Base-by-base conservation (phyloP, 208 protist genomes). In the Vickermania ingenoplastis region DNA sequence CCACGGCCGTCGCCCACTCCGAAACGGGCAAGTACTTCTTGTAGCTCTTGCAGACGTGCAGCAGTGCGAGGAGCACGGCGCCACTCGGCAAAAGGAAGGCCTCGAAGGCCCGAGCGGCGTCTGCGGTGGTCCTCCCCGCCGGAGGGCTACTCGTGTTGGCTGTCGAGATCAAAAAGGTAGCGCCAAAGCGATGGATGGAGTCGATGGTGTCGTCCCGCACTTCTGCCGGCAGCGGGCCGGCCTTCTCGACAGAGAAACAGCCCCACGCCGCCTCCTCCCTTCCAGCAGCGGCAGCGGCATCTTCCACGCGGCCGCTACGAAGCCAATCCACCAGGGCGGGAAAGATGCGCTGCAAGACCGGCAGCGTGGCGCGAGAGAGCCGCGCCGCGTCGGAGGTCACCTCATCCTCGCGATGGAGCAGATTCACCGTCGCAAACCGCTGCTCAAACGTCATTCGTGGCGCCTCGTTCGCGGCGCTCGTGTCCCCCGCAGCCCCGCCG, bases 21-120 rank as follows among this genome's bases (percentile, higher is more conserved):
- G 36, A 45, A 7, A 45, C 36, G 11, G 36, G 36, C 36, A 45
- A 45, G 36, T 45, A 45, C 36, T 7, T 17, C 36, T 45, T 45
- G 36, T n/a, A 0, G 25, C 23, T 17, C 25, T 17, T 54, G 24
- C 50, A 54, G 23, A 54, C n/a, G 23, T 17, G 13, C 21, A 94
- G 62, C 59, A 94, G 22, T 14, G 77, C 68, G 14, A 70, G 64
- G 22, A 89, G 61, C 36, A 94, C 64, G 63, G 73, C 72, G 36
- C 67, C 74, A 61, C 89, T 68, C 0, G 79, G 80, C 63, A 86
- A 90, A 36, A 93, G 61, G 57, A 89, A 87, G 2, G 11, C 31
- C 29, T 84, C 73, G 23, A 83, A 73, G 30, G 31, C 68, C 21
- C 26, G 24, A 24, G 7, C 11, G 25, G 45, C 26, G n/a, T n/a